Conservation (phyloP, 2,329 filamentous ascomycete species). For the Capronia coronata region DNA sequence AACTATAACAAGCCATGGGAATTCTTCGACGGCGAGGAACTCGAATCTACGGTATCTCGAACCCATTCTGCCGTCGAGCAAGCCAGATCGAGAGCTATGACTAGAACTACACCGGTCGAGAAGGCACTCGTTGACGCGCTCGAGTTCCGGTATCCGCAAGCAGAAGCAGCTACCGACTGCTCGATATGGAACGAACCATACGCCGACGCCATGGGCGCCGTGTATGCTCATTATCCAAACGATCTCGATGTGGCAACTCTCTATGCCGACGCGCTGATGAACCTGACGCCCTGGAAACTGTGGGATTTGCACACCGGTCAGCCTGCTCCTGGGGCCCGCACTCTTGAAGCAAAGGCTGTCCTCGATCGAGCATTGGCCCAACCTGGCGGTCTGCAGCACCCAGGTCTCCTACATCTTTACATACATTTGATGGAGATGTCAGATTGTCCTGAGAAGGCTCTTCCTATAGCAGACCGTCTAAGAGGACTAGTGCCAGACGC, state of each 20-base stretch:
- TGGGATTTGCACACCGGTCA: conserved; percentile 57
- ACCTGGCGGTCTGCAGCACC: conserved; percentile 50
- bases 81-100: conserved; percentile 38
- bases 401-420: conserved; percentile 67
- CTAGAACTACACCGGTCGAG: conserved; percentile 50
- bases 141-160: conserved; percentile 53
- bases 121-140: conserved; percentile 59
- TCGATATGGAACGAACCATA: conserved; percentile 54
- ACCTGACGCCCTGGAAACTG: conserved; percentile 58
- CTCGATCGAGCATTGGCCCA: conserved; percentile 54
- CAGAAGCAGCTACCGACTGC: conserved; percentile 45
- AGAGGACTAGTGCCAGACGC: conserved; percentile 61
- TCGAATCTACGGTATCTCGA: conserved; percentile 33
- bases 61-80: conserved; percentile 27
- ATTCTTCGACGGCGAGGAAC: conserved; percentile 58
- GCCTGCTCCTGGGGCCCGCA: conserved; percentile 50
- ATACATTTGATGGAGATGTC: conserved; percentile 78
- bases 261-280: conserved; percentile 61
- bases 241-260: conserved; percentile 60
- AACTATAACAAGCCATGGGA: conserved; percentile 78
- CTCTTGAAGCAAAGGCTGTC: conserved; percentile 52
- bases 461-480: conserved; percentile 55
- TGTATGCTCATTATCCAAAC: conserved; percentile 48
- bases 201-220: conserved; percentile 54
- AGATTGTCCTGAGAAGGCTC: conserved; percentile 54